Evolutionary conservation across 257 asterid species (phyloP), one percentile per base, ranked within the genome.

Genomic region (Lycium barbarum): DNA sequence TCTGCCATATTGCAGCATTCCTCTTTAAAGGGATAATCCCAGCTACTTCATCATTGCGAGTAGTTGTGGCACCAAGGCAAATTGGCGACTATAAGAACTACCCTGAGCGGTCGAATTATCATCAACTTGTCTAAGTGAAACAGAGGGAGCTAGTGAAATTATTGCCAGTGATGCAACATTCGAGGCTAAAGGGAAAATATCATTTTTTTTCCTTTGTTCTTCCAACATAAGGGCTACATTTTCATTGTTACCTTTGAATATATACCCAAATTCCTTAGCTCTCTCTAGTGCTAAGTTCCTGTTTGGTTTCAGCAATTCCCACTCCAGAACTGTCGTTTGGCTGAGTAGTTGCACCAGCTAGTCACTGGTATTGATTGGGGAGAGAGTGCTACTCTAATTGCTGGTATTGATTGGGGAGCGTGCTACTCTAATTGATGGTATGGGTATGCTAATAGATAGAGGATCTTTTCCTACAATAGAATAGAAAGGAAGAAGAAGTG

Each of bases 101-200:
- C 7, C 5, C 17, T 59, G 83, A 22, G 53, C 53, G 54, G 63
- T 83, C 17, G 33, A 51, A 11, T 22, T 79, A 14, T 26, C 11
- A 72, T 62, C 84, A 13, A 26, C 18, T 20, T 83, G 57, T 65
- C 54, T 22, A 1, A 81, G 84, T 26, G 86, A 33, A 53, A 47
- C 40, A 5, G 81, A 85, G 51, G 70, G 83, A 80, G 86, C 68
- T 4, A 91, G 89, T 58, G 91, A 83, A 85, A 57, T n/a, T 62
- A 7, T 2, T 8, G 88, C 86, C 7, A 84, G 80, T 63, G 65
- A 58, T 14, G 66, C 26, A 57, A 61, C 26, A 33, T 33, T 59
- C 14, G 40, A 78, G 22, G 61, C n/a, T 51, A 51, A 14, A 26
- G 81, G 63, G 20, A 49, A 12, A 49, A 3, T 49, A 22, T 74